phyloP scores from a whole-genome alignment of 23 red algal genomes.

The Chondrus crispus region DNA sequence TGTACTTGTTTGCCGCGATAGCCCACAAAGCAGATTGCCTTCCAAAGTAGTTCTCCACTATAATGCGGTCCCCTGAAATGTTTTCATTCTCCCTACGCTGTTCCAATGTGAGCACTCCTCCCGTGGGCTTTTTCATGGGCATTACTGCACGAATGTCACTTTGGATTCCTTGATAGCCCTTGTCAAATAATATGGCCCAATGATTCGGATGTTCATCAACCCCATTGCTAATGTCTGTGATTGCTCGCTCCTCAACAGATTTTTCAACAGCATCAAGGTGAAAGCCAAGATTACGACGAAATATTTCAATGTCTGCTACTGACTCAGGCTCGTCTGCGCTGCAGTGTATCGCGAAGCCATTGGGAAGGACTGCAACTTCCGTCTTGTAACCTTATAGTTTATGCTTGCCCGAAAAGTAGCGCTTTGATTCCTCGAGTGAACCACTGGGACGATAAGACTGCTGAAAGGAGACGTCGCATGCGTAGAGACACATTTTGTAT shows the following conservation, averaged over 20 bases:
- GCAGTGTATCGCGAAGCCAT: neutral
- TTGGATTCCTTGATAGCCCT: neutral
- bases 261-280: neutral
- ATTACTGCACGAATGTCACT: neutral
- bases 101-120: neutral
- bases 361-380: neutral
- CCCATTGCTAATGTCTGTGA: neutral
- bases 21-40: neutral
- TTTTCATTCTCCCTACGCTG: neutral
- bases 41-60: neutral
- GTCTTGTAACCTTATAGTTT: neutral
- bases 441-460: neutral
- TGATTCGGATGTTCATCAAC: neutral
- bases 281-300: neutral
- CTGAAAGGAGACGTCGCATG: neutral
- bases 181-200: neutral
- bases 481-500: neutral
- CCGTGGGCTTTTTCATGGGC: neutral
- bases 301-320: neutral
- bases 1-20: neutral
- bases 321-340: neutral
- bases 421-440: neutral
- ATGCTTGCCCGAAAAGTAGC: slow-evolving; percentile 1
- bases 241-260: neutral
- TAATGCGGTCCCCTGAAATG: neutral